Conservation (phyloP, 1,284 basidiomycete genomes). For the Cystobasidium slooffiae region DNA sequence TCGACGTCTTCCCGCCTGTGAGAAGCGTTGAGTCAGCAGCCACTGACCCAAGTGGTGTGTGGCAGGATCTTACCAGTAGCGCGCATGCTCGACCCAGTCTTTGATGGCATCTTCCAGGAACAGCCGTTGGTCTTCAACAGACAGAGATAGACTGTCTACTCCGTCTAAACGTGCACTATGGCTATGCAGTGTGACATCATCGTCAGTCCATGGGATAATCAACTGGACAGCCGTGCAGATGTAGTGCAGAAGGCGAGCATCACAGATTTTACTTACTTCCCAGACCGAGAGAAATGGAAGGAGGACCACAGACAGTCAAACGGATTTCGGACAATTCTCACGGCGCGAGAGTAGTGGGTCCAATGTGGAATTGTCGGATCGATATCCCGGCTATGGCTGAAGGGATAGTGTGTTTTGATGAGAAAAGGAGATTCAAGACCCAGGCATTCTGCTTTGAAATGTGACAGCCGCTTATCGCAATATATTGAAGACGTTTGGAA, state of each 20-base stretch:
- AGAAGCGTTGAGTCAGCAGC: neutral
- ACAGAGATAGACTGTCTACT: too few species aligned
- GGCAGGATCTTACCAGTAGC: too few species aligned
- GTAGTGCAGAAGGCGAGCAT: too few species aligned
- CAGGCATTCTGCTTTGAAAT: conserved; percentile 49
- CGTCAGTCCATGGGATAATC: too few species aligned
- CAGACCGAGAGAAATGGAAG: conserved; percentile 32
- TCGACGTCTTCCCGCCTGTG: neutral
- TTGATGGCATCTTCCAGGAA: too few species aligned
- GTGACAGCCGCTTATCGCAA: conserved; percentile 46
- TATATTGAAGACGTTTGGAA: conserved; percentile 47
- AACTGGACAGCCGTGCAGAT: too few species aligned
- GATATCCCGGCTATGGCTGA: neutral
- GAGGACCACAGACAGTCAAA: conserved; percentile 40
- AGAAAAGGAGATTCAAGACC: conserved; percentile 41
- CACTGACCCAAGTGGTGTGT: neutral
- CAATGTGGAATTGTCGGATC: conserved; percentile 22
- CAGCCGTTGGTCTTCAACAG: too few species aligned
- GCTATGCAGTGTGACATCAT: too few species aligned
- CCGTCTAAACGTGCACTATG: too few species aligned
- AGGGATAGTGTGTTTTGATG: conserved; percentile 41
- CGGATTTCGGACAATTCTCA: conserved; percentile 49
- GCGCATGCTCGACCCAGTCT: too few species aligned
- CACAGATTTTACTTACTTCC: too few species aligned
- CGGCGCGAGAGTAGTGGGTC: conserved; percentile 42